phyloP scores from a whole-genome alignment of 306 rosid species.

The Cucurbita moschata region DNA sequence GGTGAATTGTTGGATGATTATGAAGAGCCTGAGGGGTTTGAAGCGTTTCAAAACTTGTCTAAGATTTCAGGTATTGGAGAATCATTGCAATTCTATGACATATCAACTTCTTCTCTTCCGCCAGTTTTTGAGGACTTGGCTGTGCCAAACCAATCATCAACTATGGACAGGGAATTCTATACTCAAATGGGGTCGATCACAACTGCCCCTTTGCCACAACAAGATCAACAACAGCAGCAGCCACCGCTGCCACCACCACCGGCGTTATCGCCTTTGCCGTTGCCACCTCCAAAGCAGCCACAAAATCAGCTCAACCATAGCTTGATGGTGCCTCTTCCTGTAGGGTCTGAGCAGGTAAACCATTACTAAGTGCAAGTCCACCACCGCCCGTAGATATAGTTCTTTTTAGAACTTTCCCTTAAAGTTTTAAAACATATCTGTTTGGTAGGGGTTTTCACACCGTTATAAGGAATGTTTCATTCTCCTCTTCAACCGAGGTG shows the following conservation, averaged over 20 bases:
- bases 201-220: slow-evolving; percentile 31
- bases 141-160: slow-evolving; percentile 23
- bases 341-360: slow-evolving; percentile 43
- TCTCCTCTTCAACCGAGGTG: too few species aligned
- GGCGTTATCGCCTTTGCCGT: neutral
- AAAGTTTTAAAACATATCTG: too few species aligned
- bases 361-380: too few species aligned
- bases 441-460: too few species aligned
- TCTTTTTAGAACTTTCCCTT: too few species aligned
- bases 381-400: too few species aligned
- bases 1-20: slow-evolving; percentile 67
- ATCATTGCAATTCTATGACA: slow-evolving; percentile 30
- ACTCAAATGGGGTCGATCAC: slow-evolving; percentile 20
- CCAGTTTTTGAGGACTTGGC: slow-evolving; percentile 27
- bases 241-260: neutral
- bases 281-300: neutral
- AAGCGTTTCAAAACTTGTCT: slow-evolving; percentile 1
- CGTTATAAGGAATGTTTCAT: too few species aligned
- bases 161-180: slow-evolving; percentile 19
- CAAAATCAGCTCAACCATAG: slow-evolving; percentile 16
- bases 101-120: slow-evolving; percentile 17
- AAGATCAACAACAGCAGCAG: slow-evolving; percentile 33
- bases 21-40: slow-evolving; percentile 26
- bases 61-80: slow-evolving; percentile 14
- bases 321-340: slow-evolving; percentile 37